Base-by-base conservation (phyloP, 2,329 filamentous ascomycete genomes). In the Pezicula neosporulosa region DNA sequence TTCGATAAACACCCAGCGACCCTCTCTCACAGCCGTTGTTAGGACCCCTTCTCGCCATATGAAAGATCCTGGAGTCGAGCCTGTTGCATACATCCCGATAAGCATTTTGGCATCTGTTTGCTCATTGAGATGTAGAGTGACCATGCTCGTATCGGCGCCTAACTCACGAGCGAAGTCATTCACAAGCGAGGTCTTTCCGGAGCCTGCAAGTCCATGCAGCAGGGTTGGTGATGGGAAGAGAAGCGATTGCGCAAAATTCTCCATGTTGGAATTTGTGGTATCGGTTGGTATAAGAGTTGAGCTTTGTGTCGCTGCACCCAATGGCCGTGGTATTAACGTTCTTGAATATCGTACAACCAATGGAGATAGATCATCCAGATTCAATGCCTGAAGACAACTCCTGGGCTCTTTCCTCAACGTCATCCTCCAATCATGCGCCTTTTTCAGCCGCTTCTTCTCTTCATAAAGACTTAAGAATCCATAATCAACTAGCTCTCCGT, bases 41-140 rank as follows among this genome's bases (percentile, higher is more conserved):
- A 99, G 75, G 18, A 97, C 89, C 70, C 94, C 94, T 3, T 94
- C 83, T 53, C 89, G 84, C 94, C 94, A 99, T 47, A 83, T 82
- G 66, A 99, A 99, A 9, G 89, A 92, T 1, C 92, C 92, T 1
- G 91, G 92, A 54, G 86, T 88, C 15, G 87, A 83, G 52, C 91
- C 92, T 19, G 91, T 94, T 1, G 93, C 89, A 70, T 99, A 97
- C 66, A 97, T 83, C 3, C 94, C 94, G 56, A 99, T 83, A 38
- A 99, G 82, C 74, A 96, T 89, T 70, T 99, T 99, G 0, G 93
- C 92, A 70, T 99, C 94, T 2, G 92, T 97, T 69, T 99, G 95
- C 70, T 97, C 94, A 66, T 99, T 99, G 33, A 99, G 76, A 69
- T 99, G 93, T 28, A 99, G 77, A 3, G 93, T 97, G 48, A 99